Percentiles rank a stretch among this genome's conserved stretches.
phyloP scores from a whole-genome alignment of 169 alveolate species.

The Plasmodium knowlesi region DNA sequence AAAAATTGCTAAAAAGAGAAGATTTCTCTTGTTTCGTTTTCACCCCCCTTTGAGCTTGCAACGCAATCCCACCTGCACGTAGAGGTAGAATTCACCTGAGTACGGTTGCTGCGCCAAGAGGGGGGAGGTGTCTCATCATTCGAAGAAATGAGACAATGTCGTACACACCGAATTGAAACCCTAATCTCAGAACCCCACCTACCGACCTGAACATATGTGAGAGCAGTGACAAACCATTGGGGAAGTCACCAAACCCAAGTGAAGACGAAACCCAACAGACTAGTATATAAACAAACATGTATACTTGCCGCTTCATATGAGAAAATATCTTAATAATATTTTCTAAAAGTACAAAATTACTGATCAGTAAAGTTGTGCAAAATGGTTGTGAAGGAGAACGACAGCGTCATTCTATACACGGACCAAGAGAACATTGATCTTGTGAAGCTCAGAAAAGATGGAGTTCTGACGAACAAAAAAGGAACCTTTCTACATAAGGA shows the following conservation, averaged over 20 bases:
- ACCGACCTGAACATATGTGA: background rate
- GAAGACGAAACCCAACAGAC: background rate
- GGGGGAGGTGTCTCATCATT: background rate
- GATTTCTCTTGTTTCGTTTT: no score
- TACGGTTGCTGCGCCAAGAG: background rate
- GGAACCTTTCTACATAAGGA: slow-evolving; percentile 70
- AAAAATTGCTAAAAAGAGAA: background rate
- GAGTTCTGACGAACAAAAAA: slow-evolving; percentile 26
- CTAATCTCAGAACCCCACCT: background rate
- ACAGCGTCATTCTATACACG: slow-evolving; percentile 49
- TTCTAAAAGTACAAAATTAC: background rate
- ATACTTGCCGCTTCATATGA: background rate
- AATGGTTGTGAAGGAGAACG: slow-evolving; percentile 27
- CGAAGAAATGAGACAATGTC: background rate
- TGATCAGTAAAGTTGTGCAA: background rate
- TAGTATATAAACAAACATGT: background rate
- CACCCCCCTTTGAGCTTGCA: background rate
- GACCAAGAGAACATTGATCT: slow-evolving; percentile 50
- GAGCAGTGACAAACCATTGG: background rate
- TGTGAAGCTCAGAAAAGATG: slow-evolving; percentile 34
- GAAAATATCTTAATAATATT: background rate
- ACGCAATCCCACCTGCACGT: background rate
- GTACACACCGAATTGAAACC: background rate
- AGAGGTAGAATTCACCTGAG: background rate
- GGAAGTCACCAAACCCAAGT: background rate